Evolutionary conservation across 345 rosid species (phyloP).

Genomic region (Reutealis trisperma): DNA sequence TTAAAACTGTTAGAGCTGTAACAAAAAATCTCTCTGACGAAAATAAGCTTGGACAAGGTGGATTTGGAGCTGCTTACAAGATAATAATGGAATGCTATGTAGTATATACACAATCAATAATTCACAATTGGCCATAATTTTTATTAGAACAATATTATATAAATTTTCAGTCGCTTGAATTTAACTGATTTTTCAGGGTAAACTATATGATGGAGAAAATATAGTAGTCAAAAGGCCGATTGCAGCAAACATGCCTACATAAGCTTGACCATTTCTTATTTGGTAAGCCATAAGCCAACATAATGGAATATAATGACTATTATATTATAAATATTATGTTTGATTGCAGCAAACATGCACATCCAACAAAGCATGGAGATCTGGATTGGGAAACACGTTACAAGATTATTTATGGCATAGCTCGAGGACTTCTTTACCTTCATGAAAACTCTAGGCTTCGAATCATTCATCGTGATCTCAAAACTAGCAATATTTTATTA

Average conservation of each 20-base stretch:
- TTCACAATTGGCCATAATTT: no score
- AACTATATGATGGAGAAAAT: conserved; percentile 20
- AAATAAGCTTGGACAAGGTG: conserved; percentile 50
- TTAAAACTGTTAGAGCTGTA: conserved; percentile 30
- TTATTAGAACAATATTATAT: no score
- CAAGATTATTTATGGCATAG: conserved; percentile 45
- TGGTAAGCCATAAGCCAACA: conserved; percentile 23
- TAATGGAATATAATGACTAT: no score
- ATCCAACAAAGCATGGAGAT: conserved; percentile 20
- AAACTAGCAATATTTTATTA: no score
- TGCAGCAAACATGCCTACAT: no score
- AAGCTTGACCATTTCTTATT: conserved; percentile 44
- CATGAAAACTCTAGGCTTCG: conserved; percentile 44
- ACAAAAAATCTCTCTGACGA: conserved; percentile 38
- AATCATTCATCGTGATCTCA: neutral
- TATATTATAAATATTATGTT: no score
- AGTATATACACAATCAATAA: neutral
- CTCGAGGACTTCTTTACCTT: conserved; percentile 49
- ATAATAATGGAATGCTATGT: conserved; percentile 8
- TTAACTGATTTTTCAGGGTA: neutral
- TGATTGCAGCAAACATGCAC: conserved; percentile 3
- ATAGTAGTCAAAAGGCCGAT: conserved; percentile 46
- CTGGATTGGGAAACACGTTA: conserved; percentile 37
- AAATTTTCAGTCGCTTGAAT: no score
- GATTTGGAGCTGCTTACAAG: conserved; percentile 53